These are phyloP conservation scores for Ustilago hordei DNA, from an alignment of 1,284 basidiomycete species.

Conservation along the genomic window DNA sequence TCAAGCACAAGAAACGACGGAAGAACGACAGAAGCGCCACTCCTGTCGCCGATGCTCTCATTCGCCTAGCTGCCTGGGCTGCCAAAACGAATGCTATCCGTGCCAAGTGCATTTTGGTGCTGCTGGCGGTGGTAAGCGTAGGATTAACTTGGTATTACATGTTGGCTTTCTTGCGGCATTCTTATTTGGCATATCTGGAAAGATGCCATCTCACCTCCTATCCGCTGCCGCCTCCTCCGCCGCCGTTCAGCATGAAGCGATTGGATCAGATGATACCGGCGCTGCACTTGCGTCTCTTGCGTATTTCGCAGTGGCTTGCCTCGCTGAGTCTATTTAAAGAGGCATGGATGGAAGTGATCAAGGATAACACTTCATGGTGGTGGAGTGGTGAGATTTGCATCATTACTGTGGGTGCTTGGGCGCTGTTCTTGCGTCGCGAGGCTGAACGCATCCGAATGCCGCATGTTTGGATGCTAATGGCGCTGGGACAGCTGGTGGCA, in stretches of 20 bases:
- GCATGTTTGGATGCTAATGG: constrained; percentile 78
- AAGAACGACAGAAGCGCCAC: constrained; percentile 17
- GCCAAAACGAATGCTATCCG: constrained; percentile 21
- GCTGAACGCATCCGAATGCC: constrained; percentile 73
- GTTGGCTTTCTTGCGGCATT: constrained; percentile 61
- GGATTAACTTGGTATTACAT: constrained; percentile 61
- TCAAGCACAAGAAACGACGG: neutral
- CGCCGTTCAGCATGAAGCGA: constrained; percentile 23
- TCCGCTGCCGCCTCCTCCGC: constrained; percentile 29
- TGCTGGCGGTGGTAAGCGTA: constrained; percentile 39
- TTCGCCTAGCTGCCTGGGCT: constrained; percentile 37
- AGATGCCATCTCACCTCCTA: constrained; percentile 35
- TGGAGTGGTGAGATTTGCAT: constrained; percentile 80
- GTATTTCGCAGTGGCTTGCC: constrained; percentile 74
- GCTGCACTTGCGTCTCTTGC: constrained; percentile 62
- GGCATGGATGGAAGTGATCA: constrained; percentile 74
- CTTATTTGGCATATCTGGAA: constrained; percentile 53
- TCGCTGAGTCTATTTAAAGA: constrained; percentile 78
- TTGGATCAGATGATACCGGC: constrained; percentile 62
- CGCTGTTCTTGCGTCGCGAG: constrained; percentile 75
- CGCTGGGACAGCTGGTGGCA: constrained; percentile 80
- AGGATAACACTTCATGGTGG: constrained; percentile 76
- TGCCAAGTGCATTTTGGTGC: constrained; percentile 29
- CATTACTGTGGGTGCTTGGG: constrained; percentile 78
- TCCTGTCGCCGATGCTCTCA: constrained; percentile 25